phyloP scores from a whole-genome alignment of 495 filamentous ascomycete genomes.

The Penicillium silybi region DNA sequence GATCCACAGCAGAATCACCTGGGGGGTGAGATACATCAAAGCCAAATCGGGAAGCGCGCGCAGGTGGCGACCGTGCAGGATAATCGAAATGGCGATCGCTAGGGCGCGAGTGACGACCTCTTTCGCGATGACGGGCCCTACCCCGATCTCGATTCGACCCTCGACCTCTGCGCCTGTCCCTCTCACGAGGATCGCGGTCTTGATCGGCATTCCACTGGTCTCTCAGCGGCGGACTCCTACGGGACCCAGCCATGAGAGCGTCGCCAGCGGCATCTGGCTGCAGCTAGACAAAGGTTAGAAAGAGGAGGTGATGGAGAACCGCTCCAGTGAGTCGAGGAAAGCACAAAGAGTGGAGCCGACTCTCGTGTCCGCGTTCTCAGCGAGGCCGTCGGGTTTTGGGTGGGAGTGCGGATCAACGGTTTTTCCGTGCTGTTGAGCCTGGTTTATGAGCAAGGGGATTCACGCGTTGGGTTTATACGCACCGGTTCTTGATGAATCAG shows the following conservation, averaged over 20 bases:
- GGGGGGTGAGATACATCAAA: slow-evolving; percentile 28
- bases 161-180: slow-evolving; percentile 38
- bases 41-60: slow-evolving; percentile 30
- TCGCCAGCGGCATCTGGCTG: slow-evolving; percentile 42
- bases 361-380: slow-evolving; percentile 29
- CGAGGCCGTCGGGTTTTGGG: slow-evolving; percentile 29
- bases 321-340: slow-evolving; percentile 5
- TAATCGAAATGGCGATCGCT: slow-evolving; percentile 31
- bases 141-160: slow-evolving; percentile 37
- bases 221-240: slow-evolving; percentile 55
- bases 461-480: slow-evolving; percentile 7
- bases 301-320: slow-evolving; percentile 5
- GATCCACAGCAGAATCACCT: slow-evolving; percentile 30
- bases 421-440: slow-evolving; percentile 33
- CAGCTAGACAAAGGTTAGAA: slow-evolving; percentile 8
- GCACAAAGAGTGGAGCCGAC: slow-evolving; percentile 16
- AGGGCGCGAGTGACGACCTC: slow-evolving; percentile 29
- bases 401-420: slow-evolving; percentile 33
- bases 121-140: slow-evolving; percentile 32
- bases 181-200: slow-evolving; percentile 39
- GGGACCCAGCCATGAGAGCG: slow-evolving; percentile 54
- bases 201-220: slow-evolving; percentile 52
- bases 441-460: slow-evolving; percentile 19
- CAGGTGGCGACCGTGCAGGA: slow-evolving; percentile 34
- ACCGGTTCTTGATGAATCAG: slow-evolving; percentile 7